phyloP scores from a whole-genome alignment of 371 early-diverging fungal genomes.

The Mucor piriformis region DNA sequence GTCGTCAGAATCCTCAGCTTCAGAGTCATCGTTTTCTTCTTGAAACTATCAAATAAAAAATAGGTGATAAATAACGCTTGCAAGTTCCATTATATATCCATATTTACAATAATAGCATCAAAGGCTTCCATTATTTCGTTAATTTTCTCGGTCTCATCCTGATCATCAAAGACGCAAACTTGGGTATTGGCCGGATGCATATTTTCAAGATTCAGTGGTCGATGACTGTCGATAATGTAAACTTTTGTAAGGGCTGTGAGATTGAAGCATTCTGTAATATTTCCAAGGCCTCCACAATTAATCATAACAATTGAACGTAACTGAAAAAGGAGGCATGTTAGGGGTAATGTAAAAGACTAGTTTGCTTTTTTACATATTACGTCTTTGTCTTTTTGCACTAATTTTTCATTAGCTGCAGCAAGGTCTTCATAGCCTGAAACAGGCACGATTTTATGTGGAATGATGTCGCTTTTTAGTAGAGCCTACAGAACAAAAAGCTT shows the following conservation, averaged over 20 bases:
- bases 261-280: constrained; percentile 67
- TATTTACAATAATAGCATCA: constrained; percentile 63
- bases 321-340: constrained; percentile 46
- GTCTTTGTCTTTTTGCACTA: constrained; percentile 45
- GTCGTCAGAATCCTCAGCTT: constrained; percentile 30
- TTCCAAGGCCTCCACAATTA: constrained; percentile 86
- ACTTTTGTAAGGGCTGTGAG: constrained; percentile 59
- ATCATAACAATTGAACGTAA: constrained; percentile 79
- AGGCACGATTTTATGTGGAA: constrained; percentile 80
- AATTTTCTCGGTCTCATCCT: constrained; percentile 67
- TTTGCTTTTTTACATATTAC: too few relatives aligned
- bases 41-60: constrained; percentile 1
- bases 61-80: too few relatives aligned
- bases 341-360: too few relatives aligned
- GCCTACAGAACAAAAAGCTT: constrained; percentile 28
- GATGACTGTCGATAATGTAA: constrained; percentile 84
- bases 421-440: constrained; percentile 76
- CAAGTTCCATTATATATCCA: too few relatives aligned
- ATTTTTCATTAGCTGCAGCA: constrained; percentile 48
- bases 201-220: constrained; percentile 85
- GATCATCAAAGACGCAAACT: constrained; percentile 80
- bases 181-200: constrained; percentile 64
- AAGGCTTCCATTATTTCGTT: constrained; percentile 67
- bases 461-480: constrained; percentile 74
- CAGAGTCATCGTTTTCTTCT: constrained; percentile 31